These are phyloP conservation scores for Penicillium sp. DNA, from an alignment of 2,329 filamentous ascomycete genomes.

Conservation along the genomic window DNA sequence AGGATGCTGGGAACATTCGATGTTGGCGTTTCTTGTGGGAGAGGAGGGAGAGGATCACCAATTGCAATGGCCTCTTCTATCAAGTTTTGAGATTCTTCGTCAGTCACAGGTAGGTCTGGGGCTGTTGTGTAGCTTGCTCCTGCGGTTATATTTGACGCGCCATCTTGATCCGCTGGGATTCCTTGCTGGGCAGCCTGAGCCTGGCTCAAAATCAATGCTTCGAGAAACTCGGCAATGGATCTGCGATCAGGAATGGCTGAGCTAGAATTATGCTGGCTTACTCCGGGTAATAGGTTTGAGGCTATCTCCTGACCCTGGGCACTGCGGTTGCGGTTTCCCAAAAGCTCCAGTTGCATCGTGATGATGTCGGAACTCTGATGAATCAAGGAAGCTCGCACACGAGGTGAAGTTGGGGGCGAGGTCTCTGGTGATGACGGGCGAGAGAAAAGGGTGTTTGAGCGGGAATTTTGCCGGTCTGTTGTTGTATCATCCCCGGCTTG, in stretches of 20 bases:
- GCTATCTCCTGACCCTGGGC: conserved; percentile 14
- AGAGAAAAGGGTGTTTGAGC: conserved; percentile 41
- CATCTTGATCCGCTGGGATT: conserved; percentile 21
- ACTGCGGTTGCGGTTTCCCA: conserved; percentile 31
- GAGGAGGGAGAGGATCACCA: background rate
- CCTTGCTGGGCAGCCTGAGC: conserved; percentile 22
- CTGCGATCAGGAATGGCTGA: conserved; percentile 21
- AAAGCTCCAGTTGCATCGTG: conserved; percentile 43
- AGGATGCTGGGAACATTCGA: conserved; percentile 23
- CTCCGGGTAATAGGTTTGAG: conserved; percentile 10
- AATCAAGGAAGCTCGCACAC: conserved; percentile 41
- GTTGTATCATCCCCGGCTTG: conserved; percentile 6
- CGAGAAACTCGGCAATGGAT: conserved; percentile 36
- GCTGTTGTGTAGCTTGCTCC: conserved; percentile 14
- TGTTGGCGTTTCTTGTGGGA: conserved; percentile 7
- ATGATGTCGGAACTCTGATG: conserved; percentile 43
- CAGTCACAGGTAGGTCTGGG: conserved; percentile 9
- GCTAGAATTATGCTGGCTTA: conserved; percentile 12
- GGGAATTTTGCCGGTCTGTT: conserved; percentile 29
- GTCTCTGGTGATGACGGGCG: conserved; percentile 38
- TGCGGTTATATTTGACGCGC: conserved; percentile 20
- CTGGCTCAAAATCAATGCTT: conserved; percentile 32
- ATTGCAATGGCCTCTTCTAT: background rate
- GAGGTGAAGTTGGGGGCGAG: conserved; percentile 41
- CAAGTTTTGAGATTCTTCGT: conserved; percentile 5